Conservation (phyloP, 2,329 filamentous ascomycete genomes). For the Nemania serpens region DNA sequence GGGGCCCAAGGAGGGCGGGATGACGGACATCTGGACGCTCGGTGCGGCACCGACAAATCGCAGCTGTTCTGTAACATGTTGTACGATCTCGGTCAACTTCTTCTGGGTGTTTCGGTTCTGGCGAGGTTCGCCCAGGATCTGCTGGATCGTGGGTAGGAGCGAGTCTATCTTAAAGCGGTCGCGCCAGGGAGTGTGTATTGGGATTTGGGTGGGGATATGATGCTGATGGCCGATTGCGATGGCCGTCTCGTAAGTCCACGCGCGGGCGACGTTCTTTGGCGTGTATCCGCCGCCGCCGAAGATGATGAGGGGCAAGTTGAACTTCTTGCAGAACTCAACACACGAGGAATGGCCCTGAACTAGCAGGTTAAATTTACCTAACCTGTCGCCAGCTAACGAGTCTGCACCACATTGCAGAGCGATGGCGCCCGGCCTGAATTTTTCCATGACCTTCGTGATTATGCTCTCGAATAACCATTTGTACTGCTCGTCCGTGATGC, state of each 20-base stretch:
- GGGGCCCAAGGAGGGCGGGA: constrained; percentile 75
- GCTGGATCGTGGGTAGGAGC: constrained; percentile 84
- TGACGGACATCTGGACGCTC: constrained; percentile 81
- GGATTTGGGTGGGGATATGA: constrained; percentile 73
- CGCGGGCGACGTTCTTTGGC: constrained; percentile 91
- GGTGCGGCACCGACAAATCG: constrained; percentile 84
- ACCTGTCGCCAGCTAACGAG: constrained; percentile 87
- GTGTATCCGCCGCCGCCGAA: constrained; percentile 97
- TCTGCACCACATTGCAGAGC: constrained; percentile 96
- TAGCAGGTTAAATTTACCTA: constrained; percentile 96
- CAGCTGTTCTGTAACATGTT: constrained; percentile 82
- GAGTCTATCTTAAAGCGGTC: constrained; percentile 87
- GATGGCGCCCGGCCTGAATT: constrained; percentile 87
- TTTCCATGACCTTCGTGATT: constrained; percentile 76
- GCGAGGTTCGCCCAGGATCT: constrained; percentile 67
- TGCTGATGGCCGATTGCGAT: constrained; percentile 79
- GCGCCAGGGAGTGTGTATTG: constrained; percentile 80
- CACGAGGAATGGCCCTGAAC: constrained; percentile 93
- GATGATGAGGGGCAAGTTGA: constrained; percentile 80
- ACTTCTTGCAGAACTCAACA: constrained; percentile 83
- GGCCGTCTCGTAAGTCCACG: constrained; percentile 95
- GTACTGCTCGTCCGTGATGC: constrained; percentile 91
- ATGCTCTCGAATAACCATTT: constrained; percentile 81
- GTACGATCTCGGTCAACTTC: constrained; percentile 74
- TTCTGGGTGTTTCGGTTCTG: constrained; percentile 81